Conservation (phyloP, 305 asterid species). For the Fraxinus velutina region DNA sequence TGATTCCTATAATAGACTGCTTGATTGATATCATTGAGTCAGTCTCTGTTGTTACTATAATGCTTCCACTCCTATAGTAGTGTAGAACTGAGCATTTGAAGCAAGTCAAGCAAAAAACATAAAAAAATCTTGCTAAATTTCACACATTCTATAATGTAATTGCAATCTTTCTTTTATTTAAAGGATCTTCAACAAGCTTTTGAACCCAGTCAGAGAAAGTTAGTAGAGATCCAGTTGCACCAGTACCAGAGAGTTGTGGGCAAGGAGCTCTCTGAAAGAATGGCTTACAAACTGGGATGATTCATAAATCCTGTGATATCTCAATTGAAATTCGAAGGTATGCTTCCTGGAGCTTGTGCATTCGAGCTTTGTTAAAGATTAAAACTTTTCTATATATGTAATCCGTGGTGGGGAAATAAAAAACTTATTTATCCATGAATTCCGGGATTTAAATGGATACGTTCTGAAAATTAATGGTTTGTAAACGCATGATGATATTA, state of each 20-base stretch:
- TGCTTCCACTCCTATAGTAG: background rate
- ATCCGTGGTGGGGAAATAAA: background rate
- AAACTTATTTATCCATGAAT: background rate
- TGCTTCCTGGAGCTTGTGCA: background rate
- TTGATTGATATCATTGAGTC: background rate
- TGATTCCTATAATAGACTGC: background rate
- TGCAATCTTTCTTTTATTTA: slow-evolving; percentile 21
- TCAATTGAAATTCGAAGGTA: background rate
- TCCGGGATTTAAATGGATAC: background rate
- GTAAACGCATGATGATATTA: background rate
- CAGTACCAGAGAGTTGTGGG: slow-evolving; percentile 67
- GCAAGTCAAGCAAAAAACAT: background rate
- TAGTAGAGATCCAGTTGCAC: slow-evolving; percentile 51
- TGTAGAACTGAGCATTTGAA: background rate
- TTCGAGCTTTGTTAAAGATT: background rate
- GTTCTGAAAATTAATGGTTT: background rate
- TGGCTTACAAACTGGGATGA: slow-evolving; percentile 68
- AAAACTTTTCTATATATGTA: background rate
- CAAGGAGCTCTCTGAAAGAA: slow-evolving; percentile 63
- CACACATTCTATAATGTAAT: slow-evolving; percentile 15
- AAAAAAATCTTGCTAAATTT: background rate
- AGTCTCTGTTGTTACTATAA: background rate
- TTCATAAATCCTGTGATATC: background rate
- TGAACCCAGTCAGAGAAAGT: slow-evolving; percentile 52
- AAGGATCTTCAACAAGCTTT: slow-evolving; percentile 70